Conservation (phyloP, 1,139 yeast genomes). For the Yamadazyma diospyri region DNA sequence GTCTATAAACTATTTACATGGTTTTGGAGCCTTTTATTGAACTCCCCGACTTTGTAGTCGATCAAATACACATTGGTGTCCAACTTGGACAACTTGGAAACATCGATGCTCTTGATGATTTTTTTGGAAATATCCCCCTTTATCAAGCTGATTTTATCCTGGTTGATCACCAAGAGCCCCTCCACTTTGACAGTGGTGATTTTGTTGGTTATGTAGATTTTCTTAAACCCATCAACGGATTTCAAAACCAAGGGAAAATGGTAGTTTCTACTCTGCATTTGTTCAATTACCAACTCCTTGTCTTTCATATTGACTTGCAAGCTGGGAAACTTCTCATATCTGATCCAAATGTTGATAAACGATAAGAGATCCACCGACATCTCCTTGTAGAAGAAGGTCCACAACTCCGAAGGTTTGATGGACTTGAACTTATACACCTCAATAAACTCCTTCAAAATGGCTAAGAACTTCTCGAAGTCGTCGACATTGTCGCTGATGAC, state of each 20-base stretch:
- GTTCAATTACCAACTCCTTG: conserved; percentile 37
- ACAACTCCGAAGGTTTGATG: conserved; percentile 55
- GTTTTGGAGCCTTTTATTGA: conserved; percentile 8
- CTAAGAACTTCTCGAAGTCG: conserved; percentile 20
- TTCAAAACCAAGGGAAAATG: conserved; percentile 51
- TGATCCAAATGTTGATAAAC: conserved; percentile 57
- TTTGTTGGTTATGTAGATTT: conserved; percentile 12
- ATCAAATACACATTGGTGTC: conserved; percentile 15
- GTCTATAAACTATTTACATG: conserved; percentile 9
- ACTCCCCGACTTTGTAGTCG: conserved; percentile 12
- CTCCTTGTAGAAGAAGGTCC: conserved; percentile 38
- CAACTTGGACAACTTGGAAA: conserved; percentile 8
- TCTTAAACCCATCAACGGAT: conserved; percentile 8
- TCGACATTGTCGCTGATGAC: conserved; percentile 23
- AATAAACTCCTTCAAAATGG: conserved; percentile 43
- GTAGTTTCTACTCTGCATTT: conserved; percentile 44
- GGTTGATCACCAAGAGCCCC: conserved; percentile 11
- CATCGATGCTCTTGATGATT: conserved; percentile 11
- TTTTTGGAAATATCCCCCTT: conserved; percentile 14
- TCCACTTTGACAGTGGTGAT: conserved; percentile 8
- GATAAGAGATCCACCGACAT: conserved; percentile 29
- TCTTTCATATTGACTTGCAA: conserved; percentile 28
- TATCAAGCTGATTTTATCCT: conserved; percentile 12
- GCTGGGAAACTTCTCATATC: conserved; percentile 57
- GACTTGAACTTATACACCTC: conserved; percentile 29